Evolutionary conservation across 2,329 filamentous ascomycete genomes (phyloP).

Genomic region (Teratosphaeria destructans): DNA sequence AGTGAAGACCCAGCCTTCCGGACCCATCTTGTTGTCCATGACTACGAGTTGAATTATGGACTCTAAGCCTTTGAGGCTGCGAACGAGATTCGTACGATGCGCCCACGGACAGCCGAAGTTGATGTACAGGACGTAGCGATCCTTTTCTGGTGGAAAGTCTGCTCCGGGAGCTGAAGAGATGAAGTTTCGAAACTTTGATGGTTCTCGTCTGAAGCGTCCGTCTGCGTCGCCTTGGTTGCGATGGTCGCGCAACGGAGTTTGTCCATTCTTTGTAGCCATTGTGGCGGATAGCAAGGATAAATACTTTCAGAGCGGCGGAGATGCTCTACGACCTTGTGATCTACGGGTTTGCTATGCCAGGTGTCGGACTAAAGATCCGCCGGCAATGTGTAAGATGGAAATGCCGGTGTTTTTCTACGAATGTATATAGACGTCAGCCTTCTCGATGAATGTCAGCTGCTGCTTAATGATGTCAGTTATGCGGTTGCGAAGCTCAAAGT

Average conservation of each 20-base stretch:
- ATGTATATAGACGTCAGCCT: not conserved
- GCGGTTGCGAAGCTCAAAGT: not conserved
- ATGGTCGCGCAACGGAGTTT: not conserved
- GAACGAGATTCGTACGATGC: slow-evolving; percentile 39
- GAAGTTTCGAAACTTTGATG: slow-evolving; percentile 45
- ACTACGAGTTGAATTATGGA: slow-evolving; percentile 39
- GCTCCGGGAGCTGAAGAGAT: slow-evolving; percentile 44
- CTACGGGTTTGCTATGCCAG: no score
- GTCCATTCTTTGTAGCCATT: not conserved
- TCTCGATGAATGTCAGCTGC: not conserved
- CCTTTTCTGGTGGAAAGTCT: slow-evolving; percentile 48
- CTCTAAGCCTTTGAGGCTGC: slow-evolving; percentile 41
- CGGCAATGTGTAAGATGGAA: not conserved
- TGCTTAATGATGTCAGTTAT: not conserved
- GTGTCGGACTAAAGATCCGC: no score
- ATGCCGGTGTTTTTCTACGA: not conserved
- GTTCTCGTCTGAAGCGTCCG: slow-evolving; percentile 44
- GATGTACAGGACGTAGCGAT: slow-evolving; percentile 52
- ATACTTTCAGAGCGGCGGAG: not conserved
- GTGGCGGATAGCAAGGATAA: not conserved
- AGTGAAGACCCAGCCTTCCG: slow-evolving; percentile 62
- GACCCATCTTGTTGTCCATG: slow-evolving; percentile 30
- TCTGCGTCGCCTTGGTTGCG: slow-evolving; percentile 27
- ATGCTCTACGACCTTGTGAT: not conserved
- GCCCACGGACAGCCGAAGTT: slow-evolving; percentile 56